These are phyloP conservation scores for Aristolochia contorta DNA, from an alignment of 164 flowering plant species.

Conservation along the genomic window DNA sequence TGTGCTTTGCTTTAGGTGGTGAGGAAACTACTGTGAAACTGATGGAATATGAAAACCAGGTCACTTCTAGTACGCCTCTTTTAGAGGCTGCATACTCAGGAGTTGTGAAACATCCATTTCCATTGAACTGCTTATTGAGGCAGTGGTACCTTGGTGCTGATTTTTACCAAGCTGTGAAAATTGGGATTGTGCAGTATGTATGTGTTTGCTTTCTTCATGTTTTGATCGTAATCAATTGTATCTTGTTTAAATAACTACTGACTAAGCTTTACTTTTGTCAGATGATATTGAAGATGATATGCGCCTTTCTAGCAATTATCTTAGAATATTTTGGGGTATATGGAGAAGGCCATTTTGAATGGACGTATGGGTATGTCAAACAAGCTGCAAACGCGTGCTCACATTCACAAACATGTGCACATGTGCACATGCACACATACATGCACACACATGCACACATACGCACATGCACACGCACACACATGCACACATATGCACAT, in stretches of 20 bases:
- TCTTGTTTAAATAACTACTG: background rate
- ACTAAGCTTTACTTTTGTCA: constrained; percentile 22
- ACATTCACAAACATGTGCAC: too few species aligned
- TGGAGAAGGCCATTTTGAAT: constrained; percentile 97
- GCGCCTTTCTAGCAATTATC: constrained; percentile 80
- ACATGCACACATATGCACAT: too few species aligned
- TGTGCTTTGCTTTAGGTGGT: constrained; percentile 46
- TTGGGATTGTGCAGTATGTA: constrained; percentile 99
- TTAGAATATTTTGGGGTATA: constrained; percentile 73
- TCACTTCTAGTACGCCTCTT: constrained; percentile 52
- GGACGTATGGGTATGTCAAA: constrained; percentile 84
- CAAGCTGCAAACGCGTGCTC: too few species aligned
- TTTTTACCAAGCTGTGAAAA: constrained; percentile 91
- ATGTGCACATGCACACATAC: too few species aligned
- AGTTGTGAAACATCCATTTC: constrained; percentile 89
- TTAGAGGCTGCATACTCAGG: constrained; percentile 66
- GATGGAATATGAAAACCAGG: constrained; percentile 58
- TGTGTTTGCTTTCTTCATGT: constrained; percentile 16
- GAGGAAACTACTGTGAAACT: constrained; percentile 76
- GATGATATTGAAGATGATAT: constrained; percentile 91
- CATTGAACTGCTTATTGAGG: constrained; percentile 64
- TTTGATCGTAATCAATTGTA: background rate
- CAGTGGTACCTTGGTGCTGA: constrained; percentile 91
- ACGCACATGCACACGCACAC: too few species aligned
- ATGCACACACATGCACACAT: too few species aligned